Base-by-base conservation (phyloP, 768 basidiomycete genomes). In the Calocybe indica region DNA sequence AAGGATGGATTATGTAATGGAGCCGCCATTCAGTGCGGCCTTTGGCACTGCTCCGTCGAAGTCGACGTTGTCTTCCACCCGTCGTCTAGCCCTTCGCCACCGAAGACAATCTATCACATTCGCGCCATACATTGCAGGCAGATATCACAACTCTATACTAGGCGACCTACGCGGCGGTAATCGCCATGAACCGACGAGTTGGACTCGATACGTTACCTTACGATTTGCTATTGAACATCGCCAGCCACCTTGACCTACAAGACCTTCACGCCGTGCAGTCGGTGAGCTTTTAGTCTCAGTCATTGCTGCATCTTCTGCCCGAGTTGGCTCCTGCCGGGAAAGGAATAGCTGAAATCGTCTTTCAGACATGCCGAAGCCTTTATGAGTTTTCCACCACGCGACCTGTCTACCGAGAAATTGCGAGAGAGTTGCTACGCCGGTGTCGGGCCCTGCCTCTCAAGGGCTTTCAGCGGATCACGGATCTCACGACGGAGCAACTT, bases 191-290 rank as follows among this genome's bases (percentile, higher is more conserved):
- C 46, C 22, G 46, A 40, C 46, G 46, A 47, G 33, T 13, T 31
- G 34, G 34, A 34, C 34, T 47, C 46, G n/a, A n/a, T 50, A 69
- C 66, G 5, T 68, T 88, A 13, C 85, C 85, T 0, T 85, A 85
- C 62, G 85, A 88, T 67, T 68, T 87, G 13, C 60, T 88, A 38
- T 73, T 87, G 47, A 82, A 83, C 66, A 77, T 88, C 60, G 76
- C 81, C 5, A 73, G 71, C 37, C 77, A 79, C 63, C 73, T 87
- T 31, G 72, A 82, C 53, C 64, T 82, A 55, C 65, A 63, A 40
- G 85, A 86, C 62, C 70, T 87, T 13, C 75, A 79, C 59, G 62
- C 74, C 40, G 62, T 87, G 6, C 83, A 85, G 58, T 58, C 75
- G 47, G 85, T 86, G 63, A 73, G 82, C 68, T 6, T 13, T 13